Evolutionary conservation across 371 early-diverging fungal species (phyloP).

Genomic region (Nematocida parisii): DNA sequence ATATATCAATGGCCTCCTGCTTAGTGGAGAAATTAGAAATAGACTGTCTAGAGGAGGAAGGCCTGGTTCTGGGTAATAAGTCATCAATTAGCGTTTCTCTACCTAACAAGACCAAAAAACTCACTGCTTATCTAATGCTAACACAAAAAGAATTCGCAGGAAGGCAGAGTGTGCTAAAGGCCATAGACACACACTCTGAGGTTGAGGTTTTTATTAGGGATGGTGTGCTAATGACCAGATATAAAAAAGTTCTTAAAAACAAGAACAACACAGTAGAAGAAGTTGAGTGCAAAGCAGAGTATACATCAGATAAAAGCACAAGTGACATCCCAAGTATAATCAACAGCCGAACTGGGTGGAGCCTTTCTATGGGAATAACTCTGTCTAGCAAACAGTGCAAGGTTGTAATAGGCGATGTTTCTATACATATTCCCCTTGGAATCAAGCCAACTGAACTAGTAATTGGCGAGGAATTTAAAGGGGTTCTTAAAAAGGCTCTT

Average conservation of each 20-base stretch:
- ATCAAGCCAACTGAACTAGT: neutral
- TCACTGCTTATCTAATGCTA: constrained; percentile 15
- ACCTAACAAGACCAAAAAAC: neutral
- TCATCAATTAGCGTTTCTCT: constrained; percentile 10
- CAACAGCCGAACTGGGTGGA: constrained; percentile 44
- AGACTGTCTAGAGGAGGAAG: constrained; percentile 5
- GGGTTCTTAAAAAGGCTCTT: constrained; percentile 43
- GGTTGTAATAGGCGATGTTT: constrained; percentile 19
- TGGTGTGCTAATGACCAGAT: constrained; percentile 2
- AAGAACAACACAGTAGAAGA: neutral
- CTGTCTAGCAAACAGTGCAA: neutral
- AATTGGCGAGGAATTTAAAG: constrained; percentile 46
- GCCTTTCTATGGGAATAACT: constrained; percentile 16
- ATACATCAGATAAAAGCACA: neutral
- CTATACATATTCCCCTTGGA: neutral
- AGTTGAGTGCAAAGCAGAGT: neutral
- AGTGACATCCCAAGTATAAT: constrained; percentile 1
- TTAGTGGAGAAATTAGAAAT: constrained; percentile 38
- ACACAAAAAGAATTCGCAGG: constrained; percentile 53
- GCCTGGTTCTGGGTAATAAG: constrained; percentile 18
- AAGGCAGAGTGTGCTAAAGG: constrained; percentile 32
- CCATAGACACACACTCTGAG: neutral
- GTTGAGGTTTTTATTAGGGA: constrained; percentile 38
- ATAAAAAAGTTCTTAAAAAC: neutral
- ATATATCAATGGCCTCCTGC: neutral